These are phyloP conservation scores for Ustilago lituana DNA, from an alignment of 1,284 basidiomycete genomes.

Conservation along the genomic window DNA sequence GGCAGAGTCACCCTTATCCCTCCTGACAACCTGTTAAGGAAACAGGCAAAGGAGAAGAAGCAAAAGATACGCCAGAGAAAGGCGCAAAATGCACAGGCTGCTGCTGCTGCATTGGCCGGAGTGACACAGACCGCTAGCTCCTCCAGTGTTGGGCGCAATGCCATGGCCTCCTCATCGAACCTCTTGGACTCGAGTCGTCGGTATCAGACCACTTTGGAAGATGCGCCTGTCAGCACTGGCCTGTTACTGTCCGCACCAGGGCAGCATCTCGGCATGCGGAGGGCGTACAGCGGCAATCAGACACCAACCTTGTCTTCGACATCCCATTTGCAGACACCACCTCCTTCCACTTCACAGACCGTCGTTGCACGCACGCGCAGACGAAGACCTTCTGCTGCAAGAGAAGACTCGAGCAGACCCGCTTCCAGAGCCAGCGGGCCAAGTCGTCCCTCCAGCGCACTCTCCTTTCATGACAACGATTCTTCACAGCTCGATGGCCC, in stretches of 20 bases:
- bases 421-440: slow-evolving; percentile 38
- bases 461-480: slow-evolving; percentile 15
- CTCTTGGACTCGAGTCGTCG: slow-evolving; percentile 34
- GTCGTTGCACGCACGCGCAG: slow-evolving; percentile 16
- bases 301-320: slow-evolving; percentile 29
- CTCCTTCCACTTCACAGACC: slow-evolving; percentile 8
- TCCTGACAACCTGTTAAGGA: slow-evolving; percentile 63
- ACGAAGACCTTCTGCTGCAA: slow-evolving; percentile 19
- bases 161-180: slow-evolving; percentile 13
- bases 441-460: slow-evolving; percentile 24
- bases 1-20: slow-evolving; percentile 63
- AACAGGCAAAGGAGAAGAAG: slow-evolving; percentile 58
- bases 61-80: slow-evolving; percentile 47
- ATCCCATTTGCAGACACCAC: slow-evolving; percentile 10
- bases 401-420: slow-evolving; percentile 25
- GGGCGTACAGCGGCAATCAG: slow-evolving; percentile 39
- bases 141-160: slow-evolving; percentile 2
- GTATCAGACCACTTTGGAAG: slow-evolving; percentile 30
- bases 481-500: not conserved
- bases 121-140: slow-evolving; percentile 2
- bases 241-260: slow-evolving; percentile 11
- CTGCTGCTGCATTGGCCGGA: slow-evolving; percentile 41
- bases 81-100: slow-evolving; percentile 45
- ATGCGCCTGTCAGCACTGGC: slow-evolving; percentile 19
- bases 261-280: slow-evolving; percentile 26